Evolutionary conservation across 257 asterid genomes (phyloP).

Genomic region (Solanum sejunctum): DNA sequence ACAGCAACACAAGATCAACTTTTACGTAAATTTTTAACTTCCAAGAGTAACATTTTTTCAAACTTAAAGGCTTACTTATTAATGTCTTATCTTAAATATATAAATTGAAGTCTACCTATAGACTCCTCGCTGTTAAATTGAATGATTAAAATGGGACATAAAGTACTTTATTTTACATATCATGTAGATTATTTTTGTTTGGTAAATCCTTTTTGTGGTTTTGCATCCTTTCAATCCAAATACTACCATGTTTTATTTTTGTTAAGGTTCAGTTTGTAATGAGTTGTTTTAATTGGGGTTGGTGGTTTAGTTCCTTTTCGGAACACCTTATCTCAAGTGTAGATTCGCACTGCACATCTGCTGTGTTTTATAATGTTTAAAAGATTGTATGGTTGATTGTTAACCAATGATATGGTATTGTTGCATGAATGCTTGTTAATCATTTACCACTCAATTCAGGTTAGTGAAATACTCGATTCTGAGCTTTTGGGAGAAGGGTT

Average conservation of each 20-base stretch:
- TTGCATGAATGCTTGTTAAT: background rate
- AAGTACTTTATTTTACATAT: background rate
- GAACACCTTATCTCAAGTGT: background rate
- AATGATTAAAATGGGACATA: background rate
- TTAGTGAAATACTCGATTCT: slow-evolving; percentile 87
- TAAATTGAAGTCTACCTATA: background rate
- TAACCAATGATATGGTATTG: background rate
- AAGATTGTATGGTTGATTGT: background rate
- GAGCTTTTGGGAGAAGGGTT: slow-evolving; percentile 96
- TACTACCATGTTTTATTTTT: background rate
- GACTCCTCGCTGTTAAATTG: background rate
- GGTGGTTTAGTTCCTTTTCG: background rate
- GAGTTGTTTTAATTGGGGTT: background rate
- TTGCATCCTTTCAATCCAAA: background rate
- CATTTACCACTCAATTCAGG: slow-evolving; percentile 30
- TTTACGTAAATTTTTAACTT: background rate
- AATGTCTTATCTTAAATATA: background rate
- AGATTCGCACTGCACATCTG: background rate
- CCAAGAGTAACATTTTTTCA: background rate
- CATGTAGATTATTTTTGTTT: background rate
- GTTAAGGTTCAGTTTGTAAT: background rate
- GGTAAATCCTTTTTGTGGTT: background rate
- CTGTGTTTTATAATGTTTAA: background rate
- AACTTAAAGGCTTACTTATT: background rate
- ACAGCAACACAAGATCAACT: background rate